A percentile compares a stretch with the other conserved stretches of the same genome.
phyloP scores from a whole-genome alignment of 441 rosid genomes.

The Erodium trifolium region DNA sequence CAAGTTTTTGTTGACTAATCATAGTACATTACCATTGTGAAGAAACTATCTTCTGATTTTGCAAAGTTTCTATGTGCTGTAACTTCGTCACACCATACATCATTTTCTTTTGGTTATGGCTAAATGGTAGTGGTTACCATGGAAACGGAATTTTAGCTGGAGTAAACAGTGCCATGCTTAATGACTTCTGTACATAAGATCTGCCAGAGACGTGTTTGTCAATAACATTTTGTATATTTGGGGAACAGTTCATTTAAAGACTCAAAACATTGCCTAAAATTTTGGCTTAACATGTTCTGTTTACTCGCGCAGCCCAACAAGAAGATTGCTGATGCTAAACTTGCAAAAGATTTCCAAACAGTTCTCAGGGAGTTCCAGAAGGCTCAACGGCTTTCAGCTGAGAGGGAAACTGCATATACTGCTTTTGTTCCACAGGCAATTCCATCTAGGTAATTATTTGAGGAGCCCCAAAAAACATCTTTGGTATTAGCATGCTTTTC shows the following conservation, averaged over 20 bases:
- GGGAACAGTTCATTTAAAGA: neutral
- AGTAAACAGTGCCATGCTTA: neutral
- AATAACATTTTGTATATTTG: neutral
- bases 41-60: neutral
- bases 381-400: slow-evolving; percentile 61
- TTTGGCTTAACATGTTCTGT: neutral
- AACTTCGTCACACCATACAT: neutral
- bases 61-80: neutral
- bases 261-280: neutral
- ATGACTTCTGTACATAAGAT: neutral
- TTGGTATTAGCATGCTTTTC: neutral
- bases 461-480: neutral
- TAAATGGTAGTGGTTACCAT: neutral
- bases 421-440: slow-evolving; percentile 35
- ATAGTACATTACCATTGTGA: neutral
- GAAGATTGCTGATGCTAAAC: slow-evolving; percentile 64
- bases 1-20: neutral
- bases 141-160: neutral
- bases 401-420: slow-evolving; percentile 52
- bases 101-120: neutral
- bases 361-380: slow-evolving; percentile 58
- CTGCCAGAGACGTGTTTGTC: neutral
- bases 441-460: slow-evolving; percentile 25
- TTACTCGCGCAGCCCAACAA: slow-evolving; percentile 34
- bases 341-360: slow-evolving; percentile 58